Evolutionary conservation across 2,329 filamentous ascomycete genomes (phyloP).

Genomic region (Fusarium sp.): DNA sequence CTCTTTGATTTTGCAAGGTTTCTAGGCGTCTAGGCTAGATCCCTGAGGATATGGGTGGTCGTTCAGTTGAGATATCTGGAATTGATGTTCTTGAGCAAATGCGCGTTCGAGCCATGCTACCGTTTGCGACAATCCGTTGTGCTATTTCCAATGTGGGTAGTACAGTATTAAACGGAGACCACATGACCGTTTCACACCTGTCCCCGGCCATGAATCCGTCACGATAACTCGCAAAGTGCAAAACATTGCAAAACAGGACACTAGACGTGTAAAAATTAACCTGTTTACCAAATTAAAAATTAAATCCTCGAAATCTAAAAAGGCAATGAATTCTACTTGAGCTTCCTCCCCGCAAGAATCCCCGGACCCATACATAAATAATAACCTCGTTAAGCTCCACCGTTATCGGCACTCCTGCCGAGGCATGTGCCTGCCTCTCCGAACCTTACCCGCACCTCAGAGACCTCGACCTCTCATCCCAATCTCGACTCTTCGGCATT

Average conservation of each 20-base stretch:
- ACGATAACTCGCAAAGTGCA: too few relatives aligned
- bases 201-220: too few relatives aligned
- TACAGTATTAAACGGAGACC: slow-evolving; percentile 23
- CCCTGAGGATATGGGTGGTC: slow-evolving; percentile 3
- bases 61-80: slow-evolving; percentile 28
- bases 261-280: not conserved
- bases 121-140: slow-evolving; percentile 19
- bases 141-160: slow-evolving; percentile 1
- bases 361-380: slow-evolving; percentile 14
- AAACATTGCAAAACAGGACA: too few relatives aligned
- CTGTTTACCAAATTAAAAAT: not conserved
- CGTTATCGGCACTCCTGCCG: slow-evolving; percentile 39
- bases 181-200: not conserved
- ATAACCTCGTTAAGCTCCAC: slow-evolving; percentile 18
- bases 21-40: not conserved
- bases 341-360: slow-evolving; percentile 17
- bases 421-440: slow-evolving; percentile 42
- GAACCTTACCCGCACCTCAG: slow-evolving; percentile 39
- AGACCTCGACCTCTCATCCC: slow-evolving; percentile 14
- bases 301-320: not conserved
- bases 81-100: slow-evolving; percentile 33
- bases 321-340: not conserved
- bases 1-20: not conserved
- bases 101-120: slow-evolving; percentile 27
- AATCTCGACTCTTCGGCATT: not conserved